These are phyloP conservation scores for Calonectria ilicicola DNA, from an alignment of 2,329 filamentous ascomycete species.

Conservation along the genomic window DNA sequence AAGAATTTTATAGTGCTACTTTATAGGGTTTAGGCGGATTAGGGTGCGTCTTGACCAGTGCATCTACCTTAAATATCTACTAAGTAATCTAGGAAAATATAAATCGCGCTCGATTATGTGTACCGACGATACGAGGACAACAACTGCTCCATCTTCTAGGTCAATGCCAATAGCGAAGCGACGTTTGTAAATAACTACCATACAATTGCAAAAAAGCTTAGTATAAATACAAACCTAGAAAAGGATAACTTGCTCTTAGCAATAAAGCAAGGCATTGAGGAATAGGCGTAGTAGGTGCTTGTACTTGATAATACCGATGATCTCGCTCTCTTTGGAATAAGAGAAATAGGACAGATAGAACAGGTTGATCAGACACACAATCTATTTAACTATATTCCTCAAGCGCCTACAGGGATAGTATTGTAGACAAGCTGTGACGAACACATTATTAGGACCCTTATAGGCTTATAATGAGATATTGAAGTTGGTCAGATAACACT, in stretches of 20 bases:
- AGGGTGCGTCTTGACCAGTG: neutral
- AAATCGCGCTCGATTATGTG: constrained; percentile 27
- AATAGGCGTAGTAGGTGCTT: constrained; percentile 51
- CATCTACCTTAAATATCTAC: neutral
- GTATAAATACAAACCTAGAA: constrained; percentile 53
- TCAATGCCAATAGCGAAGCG: constrained; percentile 52
- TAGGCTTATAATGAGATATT: constrained; percentile 35
- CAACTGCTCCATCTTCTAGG: constrained; percentile 57
- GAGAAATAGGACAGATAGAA: no score
- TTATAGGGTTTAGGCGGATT: constrained; percentile 5
- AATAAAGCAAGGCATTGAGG: constrained; percentile 58
- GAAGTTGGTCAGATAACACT: constrained; percentile 38
- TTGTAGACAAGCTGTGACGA: constrained; percentile 49
- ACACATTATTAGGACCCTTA: constrained; percentile 41
- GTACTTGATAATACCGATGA: constrained; percentile 57
- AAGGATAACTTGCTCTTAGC: constrained; percentile 69
- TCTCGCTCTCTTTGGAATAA: neutral
- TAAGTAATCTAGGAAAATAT: constrained; percentile 28
- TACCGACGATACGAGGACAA: constrained; percentile 46
- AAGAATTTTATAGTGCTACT: neutral
- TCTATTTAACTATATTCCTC: neutral
- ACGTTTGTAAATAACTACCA: constrained; percentile 54
- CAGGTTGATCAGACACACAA: neutral
- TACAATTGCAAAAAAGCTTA: constrained; percentile 48
- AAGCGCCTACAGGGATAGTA: constrained; percentile 35